phyloP scores from a whole-genome alignment of 257 asterid genomes.

The Salvia hispanica region DNA sequence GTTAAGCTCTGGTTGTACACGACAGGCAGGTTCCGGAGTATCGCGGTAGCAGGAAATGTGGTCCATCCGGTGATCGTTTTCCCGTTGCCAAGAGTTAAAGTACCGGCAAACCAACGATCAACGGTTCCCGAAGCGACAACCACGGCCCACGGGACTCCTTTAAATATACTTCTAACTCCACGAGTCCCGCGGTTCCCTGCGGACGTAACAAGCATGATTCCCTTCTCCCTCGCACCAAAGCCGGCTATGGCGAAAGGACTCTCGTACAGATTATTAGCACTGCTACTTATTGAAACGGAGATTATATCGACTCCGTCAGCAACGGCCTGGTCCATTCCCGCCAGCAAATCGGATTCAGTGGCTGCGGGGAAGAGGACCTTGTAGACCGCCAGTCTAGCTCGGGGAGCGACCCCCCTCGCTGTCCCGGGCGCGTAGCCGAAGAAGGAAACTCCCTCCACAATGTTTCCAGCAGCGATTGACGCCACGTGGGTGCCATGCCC shows the following conservation, averaged over 20 bases:
- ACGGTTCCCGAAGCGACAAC: conserved; percentile 40
- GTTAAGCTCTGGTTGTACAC: conserved; percentile 25
- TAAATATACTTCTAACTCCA: not conserved
- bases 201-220: conserved; percentile 37
- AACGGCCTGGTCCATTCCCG: conserved; percentile 41
- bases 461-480: conserved; percentile 36
- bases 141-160: conserved; percentile 43
- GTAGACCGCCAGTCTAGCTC: conserved; percentile 27
- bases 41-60: conserved; percentile 34
- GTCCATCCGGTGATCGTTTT: conserved; percentile 39
- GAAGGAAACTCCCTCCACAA: conserved; percentile 19
- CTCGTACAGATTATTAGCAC: not conserved
- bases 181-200: conserved; percentile 39
- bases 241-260: conserved; percentile 43
- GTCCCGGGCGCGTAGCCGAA: conserved; percentile 33
- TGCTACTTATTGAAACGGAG: conserved; percentile 26
- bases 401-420: conserved; percentile 32
- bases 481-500: conserved; percentile 35
- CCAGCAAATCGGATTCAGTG: conserved; percentile 28
- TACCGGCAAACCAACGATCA: conserved; percentile 43
- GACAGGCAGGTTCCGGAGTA: conserved; percentile 4
- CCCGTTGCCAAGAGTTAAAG: conserved; percentile 41
- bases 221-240: conserved; percentile 49
- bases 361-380: conserved; percentile 1
- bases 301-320: conserved; percentile 45